These are phyloP conservation scores for Rubia tinctorum DNA, from an alignment of 305 asterid genomes.

Conservation along the genomic window DNA sequence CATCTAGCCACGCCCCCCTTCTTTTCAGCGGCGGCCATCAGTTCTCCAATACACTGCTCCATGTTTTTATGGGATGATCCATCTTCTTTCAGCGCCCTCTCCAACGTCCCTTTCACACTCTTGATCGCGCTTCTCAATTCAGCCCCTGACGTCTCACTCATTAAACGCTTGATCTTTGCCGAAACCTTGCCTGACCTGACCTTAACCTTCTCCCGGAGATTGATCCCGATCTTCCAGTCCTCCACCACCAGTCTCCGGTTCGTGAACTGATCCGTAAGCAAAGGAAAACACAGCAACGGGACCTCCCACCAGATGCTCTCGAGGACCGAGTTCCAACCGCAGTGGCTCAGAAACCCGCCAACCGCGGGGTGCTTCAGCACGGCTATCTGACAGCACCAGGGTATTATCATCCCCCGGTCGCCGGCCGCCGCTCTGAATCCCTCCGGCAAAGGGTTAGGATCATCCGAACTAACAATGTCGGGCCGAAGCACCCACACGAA, in stretches of 20 bases:
- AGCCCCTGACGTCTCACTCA: constrained; percentile 16
- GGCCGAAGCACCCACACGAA: constrained; percentile 41
- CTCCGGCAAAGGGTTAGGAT: constrained; percentile 24
- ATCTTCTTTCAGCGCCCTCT: constrained; percentile 18
- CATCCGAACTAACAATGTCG: constrained; percentile 32
- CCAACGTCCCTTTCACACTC: constrained; percentile 22
- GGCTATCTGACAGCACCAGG: constrained; percentile 35
- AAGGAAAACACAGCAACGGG: constrained; percentile 34
- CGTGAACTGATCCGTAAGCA: constrained; percentile 37
- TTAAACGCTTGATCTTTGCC: constrained; percentile 24
- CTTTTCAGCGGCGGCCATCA: not conserved
- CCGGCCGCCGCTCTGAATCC: constrained; percentile 12
- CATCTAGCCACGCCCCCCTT: not conserved
- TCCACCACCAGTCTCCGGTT: constrained; percentile 30
- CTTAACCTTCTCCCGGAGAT: constrained; percentile 25
- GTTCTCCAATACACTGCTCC: constrained; percentile 18
- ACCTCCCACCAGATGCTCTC: constrained; percentile 33
- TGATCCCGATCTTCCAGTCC: constrained; percentile 37
- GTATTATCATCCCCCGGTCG: constrained; percentile 26
- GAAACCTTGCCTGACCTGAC: constrained; percentile 23
- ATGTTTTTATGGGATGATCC: constrained; percentile 37
- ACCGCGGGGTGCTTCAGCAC: constrained; percentile 28
- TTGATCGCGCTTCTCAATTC: constrained; percentile 23
- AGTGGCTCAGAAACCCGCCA: constrained; percentile 39
- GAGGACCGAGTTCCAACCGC: constrained; percentile 35